These are phyloP conservation scores for Aureobasidium melanogenum DNA, from an alignment of 2,329 filamentous ascomycete species.

Conservation along the genomic window DNA sequence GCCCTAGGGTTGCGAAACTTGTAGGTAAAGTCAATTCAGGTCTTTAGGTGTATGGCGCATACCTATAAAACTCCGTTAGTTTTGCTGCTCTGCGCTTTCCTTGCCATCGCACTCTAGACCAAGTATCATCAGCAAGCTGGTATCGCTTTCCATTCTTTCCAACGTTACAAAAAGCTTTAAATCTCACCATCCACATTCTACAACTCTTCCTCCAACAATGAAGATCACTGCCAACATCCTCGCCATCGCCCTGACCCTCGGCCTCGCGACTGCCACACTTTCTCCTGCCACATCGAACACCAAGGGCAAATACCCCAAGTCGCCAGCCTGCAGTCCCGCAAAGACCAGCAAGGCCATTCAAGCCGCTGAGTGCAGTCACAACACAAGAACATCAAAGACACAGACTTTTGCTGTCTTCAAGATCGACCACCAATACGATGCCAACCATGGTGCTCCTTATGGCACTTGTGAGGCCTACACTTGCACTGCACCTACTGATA, in stretches of 20 bases:
- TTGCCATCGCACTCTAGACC: background rate
- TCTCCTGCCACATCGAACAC: conserved; percentile 30
- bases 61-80: background rate
- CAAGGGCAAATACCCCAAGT: conserved; percentile 25
- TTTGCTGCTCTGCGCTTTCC: background rate
- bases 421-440: conserved; percentile 40
- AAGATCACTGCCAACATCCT: conserved; percentile 1
- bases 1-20: background rate
- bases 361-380: conserved; percentile 35
- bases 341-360: conserved; percentile 31
- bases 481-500: conserved; percentile 26
- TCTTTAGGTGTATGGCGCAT: background rate
- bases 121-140: background rate
- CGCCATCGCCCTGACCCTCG: conserved; percentile 9
- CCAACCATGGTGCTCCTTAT: conserved; percentile 36
- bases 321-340: conserved; percentile 22
- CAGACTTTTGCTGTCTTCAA: conserved; percentile 35
- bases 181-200: background rate
- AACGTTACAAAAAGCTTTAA: background rate
- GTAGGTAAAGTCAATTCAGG: background rate
- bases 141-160: background rate
- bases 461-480: conserved; percentile 39
- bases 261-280: conserved; percentile 26
- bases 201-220: background rate
- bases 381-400: conserved; percentile 28